Base-by-base conservation (phyloP, 139 green algal genomes). In the Chlorella sp. region DNA sequence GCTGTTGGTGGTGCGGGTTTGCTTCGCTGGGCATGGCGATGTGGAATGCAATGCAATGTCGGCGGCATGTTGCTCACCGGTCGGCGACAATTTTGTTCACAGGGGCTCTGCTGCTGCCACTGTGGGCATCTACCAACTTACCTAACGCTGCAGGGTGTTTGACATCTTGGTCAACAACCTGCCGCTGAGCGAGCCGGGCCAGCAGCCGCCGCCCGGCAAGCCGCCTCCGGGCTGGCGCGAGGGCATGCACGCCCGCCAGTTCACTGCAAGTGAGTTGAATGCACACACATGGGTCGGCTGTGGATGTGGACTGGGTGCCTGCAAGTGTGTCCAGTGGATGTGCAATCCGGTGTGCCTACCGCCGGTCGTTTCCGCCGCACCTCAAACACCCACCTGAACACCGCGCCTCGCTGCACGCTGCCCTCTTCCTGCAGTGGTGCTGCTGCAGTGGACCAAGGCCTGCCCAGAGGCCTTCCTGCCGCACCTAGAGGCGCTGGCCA, bases 401-500 rank as follows among this genome's bases (percentile, higher is more conserved):
- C 19, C 19, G 56, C 19, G 3, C 4, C 22, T 30, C 51, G 16
- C 51, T 26, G 19, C 76, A 28, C 76, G 3, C 80, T 1, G 19
- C 43, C 4, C 3, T 28, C 24, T 43, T 1, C 30, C 13, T 58
- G 73, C 82, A 85, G 65, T 80, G 75, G 87, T 93, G 36, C 65
- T 90, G 73, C 72, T 93, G 34, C 67, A 81, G 43, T 86, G 83
- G 34, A 86, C 83, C 67, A 91, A 93, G 86, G 90, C 85, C 46
- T 84, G 85, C 32, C 93, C 93, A 3, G 65, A 85, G 2, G 86
- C 90, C 0, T 89, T 96, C 78, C 78, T 87, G 70, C 94, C 91
- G 0, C 92, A 96, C 85, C 85, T 96, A 26, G 68, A 92, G 41
- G 64, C 88, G 9, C 80, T 97, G 56, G 94, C 92, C 41, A 76